These are phyloP conservation scores for Infundibulicybe gibba DNA, from an alignment of 768 basidiomycete species.

Conservation along the genomic window DNA sequence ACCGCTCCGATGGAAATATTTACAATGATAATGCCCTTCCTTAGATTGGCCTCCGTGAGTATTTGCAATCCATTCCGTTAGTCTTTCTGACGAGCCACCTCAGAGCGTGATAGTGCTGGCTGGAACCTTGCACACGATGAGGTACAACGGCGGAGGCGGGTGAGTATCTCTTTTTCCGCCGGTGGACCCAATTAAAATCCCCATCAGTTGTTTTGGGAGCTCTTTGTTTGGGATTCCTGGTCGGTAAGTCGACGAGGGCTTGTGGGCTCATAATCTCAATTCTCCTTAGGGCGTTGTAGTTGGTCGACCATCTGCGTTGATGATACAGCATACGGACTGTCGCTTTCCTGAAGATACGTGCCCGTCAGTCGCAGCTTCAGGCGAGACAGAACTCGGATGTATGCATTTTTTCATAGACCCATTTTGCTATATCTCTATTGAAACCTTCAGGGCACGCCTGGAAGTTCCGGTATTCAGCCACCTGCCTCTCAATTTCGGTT, in stretches of 20 bases:
- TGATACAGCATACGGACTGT: constrained; percentile 47
- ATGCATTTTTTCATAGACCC: constrained; percentile 13
- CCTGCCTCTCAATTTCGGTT: constrained; percentile 39
- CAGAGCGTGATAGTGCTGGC: constrained; percentile 48
- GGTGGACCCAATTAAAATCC: not conserved
- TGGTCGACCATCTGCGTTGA: constrained; percentile 45
- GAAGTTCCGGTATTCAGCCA: constrained; percentile 42
- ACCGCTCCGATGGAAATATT: constrained; percentile 2
- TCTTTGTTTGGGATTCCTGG: constrained; percentile 48
- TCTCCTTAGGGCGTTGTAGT: constrained; percentile 38
- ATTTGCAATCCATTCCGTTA: not conserved
- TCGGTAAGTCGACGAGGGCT: constrained; percentile 25
- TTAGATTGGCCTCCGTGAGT: constrained; percentile 52
- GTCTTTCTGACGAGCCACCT: not conserved
- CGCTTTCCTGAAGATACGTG: constrained; percentile 45
- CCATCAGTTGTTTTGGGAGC: constrained; percentile 47
- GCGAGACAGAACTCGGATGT: constrained; percentile 41
- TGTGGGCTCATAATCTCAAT: not conserved
- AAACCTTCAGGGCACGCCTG: constrained; percentile 32
- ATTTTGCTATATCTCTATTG: not conserved
- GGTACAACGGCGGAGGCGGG: constrained; percentile 39
- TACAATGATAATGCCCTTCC: not conserved
- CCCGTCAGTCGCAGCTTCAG: constrained; percentile 21
- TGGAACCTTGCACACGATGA: constrained; percentile 45
- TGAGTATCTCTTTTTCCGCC: constrained; percentile 2